Evolutionary conservation across 2,329 filamentous ascomycete genomes (phyloP), one percentile per base, ranked within the genome.

Genomic region (Pseudogymnoascus sp.): DNA sequence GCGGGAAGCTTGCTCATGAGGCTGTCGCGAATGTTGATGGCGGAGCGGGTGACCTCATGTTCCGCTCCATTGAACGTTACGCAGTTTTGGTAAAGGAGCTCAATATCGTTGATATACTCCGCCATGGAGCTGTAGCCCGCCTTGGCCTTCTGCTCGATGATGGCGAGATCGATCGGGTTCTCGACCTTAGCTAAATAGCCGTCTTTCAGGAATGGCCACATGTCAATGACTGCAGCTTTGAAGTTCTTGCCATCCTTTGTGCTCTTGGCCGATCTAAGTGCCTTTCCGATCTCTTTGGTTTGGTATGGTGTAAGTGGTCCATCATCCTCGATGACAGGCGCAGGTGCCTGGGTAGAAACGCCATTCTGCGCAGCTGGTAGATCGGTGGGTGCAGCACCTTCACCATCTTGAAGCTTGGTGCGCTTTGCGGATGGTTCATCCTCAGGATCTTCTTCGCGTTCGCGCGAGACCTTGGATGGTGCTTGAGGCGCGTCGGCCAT

Each of bases 91-190:
- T 93, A 84, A 73, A 99, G 88, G 61, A 92, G 80, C 33, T 87
- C 78, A 60, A 97, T 82, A 69, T 96, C 92, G 52, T 81, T 79
- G 68, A 87, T 85, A 71, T 96, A 88, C 4, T 86, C 86, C 60
- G 87, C 84, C n/a, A 92, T 81, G 5, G 83, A 86, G 7, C 75
- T 71, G 73, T 97, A 97, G 58, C 81, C 76, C 2, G 61, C 52
- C 61, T 84, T 82, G 37, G 97, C 75, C 67, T 90, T 93, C 61
- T 82, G 80, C 71, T 97, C 93, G 71, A 99, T 90, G 8, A 88
- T 88, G 40, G 83, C 81, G 38, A 99, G 82, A 74, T 97, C 93
- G 80, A 96, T 93, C 0, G 93, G 93, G 31, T 88, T 82, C 38
- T 86, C 83, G 68, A 97, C 77, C 65, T 79, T 86, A 37, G 88